Conservation (phyloP, 371 early-diverging fungal genomes). For the Lichtheimia hyalospora region DNA sequence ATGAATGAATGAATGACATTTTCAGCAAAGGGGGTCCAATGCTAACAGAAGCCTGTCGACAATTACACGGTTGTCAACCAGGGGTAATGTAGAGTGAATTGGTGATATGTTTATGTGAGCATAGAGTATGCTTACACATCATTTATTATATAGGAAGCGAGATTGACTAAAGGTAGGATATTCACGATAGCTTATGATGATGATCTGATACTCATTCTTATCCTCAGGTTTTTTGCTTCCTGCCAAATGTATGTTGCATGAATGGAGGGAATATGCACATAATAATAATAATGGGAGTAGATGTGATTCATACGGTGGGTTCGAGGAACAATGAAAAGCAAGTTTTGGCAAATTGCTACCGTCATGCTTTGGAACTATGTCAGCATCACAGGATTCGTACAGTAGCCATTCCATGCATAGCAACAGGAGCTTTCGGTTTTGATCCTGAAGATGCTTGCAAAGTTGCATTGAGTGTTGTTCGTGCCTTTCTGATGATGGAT, state of each 20-base stretch:
- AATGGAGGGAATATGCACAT: not conserved
- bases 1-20: not conserved
- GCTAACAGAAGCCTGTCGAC: not conserved
- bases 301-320: constrained; percentile 77
- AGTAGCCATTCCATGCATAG: constrained; percentile 83
- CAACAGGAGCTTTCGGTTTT: constrained; percentile 86
- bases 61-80: not conserved
- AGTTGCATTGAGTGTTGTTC: constrained; percentile 67
- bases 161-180: constrained; percentile 56
- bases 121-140: too few species aligned
- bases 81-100: not conserved
- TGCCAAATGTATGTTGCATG: not conserved
- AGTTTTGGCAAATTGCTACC: constrained; percentile 65
- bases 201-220: not conserved
- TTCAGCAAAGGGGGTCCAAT: not conserved
- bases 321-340: constrained; percentile 66
- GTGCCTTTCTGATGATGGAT: constrained; percentile 50
- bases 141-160: constrained; percentile 53
- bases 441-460: constrained; percentile 69
- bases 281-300: constrained; percentile 19
- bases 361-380: constrained; percentile 50
- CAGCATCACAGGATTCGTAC: constrained; percentile 48
- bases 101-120: not conserved
- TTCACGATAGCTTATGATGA: not conserved
- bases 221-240: not conserved